phyloP scores from a whole-genome alignment of 208 protist genomes.

The Crithidia sp. region DNA sequence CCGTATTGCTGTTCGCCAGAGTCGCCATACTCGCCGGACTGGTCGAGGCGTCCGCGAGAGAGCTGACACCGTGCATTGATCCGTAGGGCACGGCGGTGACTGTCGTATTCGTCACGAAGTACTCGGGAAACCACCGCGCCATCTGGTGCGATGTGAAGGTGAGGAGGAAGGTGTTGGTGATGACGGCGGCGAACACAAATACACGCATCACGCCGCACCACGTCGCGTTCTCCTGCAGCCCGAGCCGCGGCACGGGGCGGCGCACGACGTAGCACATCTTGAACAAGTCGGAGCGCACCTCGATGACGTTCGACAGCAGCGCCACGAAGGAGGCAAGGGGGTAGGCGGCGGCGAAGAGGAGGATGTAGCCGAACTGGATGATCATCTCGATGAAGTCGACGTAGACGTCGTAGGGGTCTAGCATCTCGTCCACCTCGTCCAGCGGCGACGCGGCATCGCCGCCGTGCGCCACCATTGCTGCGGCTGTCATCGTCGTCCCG shows the following conservation, averaged over 20 bases:
- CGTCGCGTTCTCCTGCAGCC: constrained; percentile 40
- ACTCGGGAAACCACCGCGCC: constrained; percentile 33
- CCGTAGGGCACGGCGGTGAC: constrained; percentile 7
- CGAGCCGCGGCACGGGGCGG: constrained; percentile 53
- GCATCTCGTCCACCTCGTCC: constrained; percentile 49
- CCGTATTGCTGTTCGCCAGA: not conserved
- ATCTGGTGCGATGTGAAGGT: constrained; percentile 46
- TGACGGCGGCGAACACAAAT: constrained; percentile 41
- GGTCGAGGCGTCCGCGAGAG: not conserved
- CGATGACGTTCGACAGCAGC: constrained; percentile 74
- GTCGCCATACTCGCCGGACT: constrained; percentile 10
- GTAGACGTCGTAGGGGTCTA: constrained; percentile 67
- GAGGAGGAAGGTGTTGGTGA: constrained; percentile 66
- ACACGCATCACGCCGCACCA: constrained; percentile 58
- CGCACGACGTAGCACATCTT: constrained; percentile 69
- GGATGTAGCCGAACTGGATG: constrained; percentile 79
- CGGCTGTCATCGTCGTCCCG: not conserved
- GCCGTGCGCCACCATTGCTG: constrained; percentile 16
- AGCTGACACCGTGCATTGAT: constrained; percentile 9
- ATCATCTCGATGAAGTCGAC: constrained; percentile 81
- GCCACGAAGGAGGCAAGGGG: constrained; percentile 61
- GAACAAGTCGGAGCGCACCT: constrained; percentile 67
- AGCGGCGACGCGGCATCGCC: constrained; percentile 39
- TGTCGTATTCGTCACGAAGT: constrained; percentile 15
- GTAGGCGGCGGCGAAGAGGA: constrained; percentile 72